Conservation (phyloP, 208 protist genomes). For the Leishmania turanica region DNA sequence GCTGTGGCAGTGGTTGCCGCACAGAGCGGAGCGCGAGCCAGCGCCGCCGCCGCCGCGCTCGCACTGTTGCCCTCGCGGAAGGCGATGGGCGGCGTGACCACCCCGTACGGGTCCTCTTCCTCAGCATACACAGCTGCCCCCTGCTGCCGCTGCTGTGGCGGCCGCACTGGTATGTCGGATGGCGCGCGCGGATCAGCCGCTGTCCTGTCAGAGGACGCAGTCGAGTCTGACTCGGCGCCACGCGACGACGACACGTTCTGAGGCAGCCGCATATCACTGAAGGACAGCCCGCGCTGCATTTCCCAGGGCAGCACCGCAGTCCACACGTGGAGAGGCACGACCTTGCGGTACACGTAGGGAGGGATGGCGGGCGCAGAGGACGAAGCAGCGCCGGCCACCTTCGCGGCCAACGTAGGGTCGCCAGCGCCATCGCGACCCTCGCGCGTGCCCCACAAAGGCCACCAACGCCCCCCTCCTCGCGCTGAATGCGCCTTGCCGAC, state of each 20-base stretch:
- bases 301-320: constrained; percentile 87
- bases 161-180: constrained; percentile 3
- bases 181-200: background rate
- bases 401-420: background rate
- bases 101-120: constrained; percentile 64
- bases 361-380: background rate
- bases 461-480: background rate
- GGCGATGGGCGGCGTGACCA: constrained; percentile 39
- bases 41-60: background rate
- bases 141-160: background rate
- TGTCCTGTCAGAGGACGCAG: background rate
- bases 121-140: constrained; percentile 20
- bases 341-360: constrained; percentile 28
- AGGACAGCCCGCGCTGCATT: constrained; percentile 82
- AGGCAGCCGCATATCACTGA: constrained; percentile 45
- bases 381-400: background rate
- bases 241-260: background rate
- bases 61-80: background rate
- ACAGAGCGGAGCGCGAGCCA: background rate
- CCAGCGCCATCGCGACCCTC: background rate
- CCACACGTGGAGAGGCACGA: constrained; percentile 74
- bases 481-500: background rate
- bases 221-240: background rate
- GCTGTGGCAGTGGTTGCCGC: background rate
- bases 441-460: background rate